phyloP scores from a whole-genome alignment of 257 asterid genomes.

The Anisodus tanguticus region DNA sequence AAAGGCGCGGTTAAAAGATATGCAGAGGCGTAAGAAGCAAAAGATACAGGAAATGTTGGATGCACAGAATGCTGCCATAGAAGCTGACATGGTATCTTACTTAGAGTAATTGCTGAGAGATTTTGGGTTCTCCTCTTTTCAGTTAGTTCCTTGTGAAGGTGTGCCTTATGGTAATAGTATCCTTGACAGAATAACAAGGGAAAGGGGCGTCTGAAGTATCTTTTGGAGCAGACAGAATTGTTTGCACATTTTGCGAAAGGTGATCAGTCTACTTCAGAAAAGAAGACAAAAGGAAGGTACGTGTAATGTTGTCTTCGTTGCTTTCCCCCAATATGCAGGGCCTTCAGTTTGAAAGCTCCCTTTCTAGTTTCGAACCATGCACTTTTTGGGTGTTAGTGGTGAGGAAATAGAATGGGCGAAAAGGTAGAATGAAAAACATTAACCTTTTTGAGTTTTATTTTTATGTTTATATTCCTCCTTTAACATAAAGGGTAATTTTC shows the following conservation, averaged over 20 bases:
- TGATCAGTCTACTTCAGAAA: slow-evolving; percentile 65
- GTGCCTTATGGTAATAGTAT: slow-evolving; percentile 20
- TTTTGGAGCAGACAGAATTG: slow-evolving; percentile 94
- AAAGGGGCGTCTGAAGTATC: slow-evolving; percentile 89
- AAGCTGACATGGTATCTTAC: slow-evolving; percentile 85
- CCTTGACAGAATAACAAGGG: slow-evolving; percentile 83
- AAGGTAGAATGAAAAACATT: background rate
- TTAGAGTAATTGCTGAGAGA: background rate
- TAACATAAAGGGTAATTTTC: background rate
- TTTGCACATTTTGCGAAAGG: slow-evolving; percentile 99
- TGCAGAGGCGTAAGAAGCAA: slow-evolving; percentile 83
- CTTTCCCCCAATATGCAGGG: background rate
- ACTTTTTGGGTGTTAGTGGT: background rate
- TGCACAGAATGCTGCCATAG: slow-evolving; percentile 92
- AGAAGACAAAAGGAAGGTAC: slow-evolving; percentile 85
- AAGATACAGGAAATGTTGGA: slow-evolving; percentile 88
- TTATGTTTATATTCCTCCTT: background rate
- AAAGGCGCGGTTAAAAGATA: slow-evolving; percentile 67
- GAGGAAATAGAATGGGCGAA: background rate
- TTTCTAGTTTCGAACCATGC: background rate
- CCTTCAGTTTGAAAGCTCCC: background rate
- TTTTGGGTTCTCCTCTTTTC: background rate
- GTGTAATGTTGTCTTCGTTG: slow-evolving; percentile 7
- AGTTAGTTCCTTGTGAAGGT: slow-evolving; percentile 13
- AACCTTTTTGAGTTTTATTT: slow-evolving; percentile 2